Percentiles rank a stretch among this genome's conserved stretches.
These are phyloP conservation scores for Lactarius indigo DNA, from an alignment of 768 basidiomycete genomes.

Conservation along the genomic window DNA sequence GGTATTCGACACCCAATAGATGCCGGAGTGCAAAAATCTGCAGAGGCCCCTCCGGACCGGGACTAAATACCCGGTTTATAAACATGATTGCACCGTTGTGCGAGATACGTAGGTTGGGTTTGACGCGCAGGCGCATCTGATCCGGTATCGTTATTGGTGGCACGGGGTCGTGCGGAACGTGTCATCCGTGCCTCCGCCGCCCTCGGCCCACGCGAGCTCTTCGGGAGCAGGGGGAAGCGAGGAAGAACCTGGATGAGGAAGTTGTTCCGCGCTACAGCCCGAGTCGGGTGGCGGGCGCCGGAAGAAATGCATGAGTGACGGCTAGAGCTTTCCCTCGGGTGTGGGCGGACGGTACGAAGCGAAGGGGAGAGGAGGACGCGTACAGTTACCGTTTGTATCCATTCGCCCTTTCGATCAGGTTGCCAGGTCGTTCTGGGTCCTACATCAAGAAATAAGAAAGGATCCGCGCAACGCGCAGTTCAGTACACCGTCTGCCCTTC, in stretches of 20 bases:
- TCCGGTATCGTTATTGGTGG: constrained; percentile 30
- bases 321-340: constrained; percentile 61
- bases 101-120: constrained; percentile 56
- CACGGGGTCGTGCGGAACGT: constrained; percentile 26
- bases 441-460: constrained; percentile 23
- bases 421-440: neutral
- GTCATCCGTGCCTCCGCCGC: constrained; percentile 55
- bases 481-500: neutral
- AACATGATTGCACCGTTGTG: constrained; percentile 59
- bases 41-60: too few relatives aligned
- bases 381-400: constrained; percentile 63
- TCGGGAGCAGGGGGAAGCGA: constrained; percentile 48
- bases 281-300: constrained; percentile 60
- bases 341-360: constrained; percentile 7
- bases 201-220: constrained; percentile 61
- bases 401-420: neutral
- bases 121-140: constrained; percentile 50
- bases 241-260: constrained; percentile 47
- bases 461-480: constrained; percentile 13
- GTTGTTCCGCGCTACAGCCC: constrained; percentile 69
- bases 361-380: constrained; percentile 26
- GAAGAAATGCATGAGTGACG: constrained; percentile 68
- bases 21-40: too few relatives aligned
- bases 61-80: constrained; percentile 43
- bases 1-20: too few relatives aligned